Evolutionary conservation across 306 rosid genomes (phyloP).

Genomic region (Rosa multiflora): DNA sequence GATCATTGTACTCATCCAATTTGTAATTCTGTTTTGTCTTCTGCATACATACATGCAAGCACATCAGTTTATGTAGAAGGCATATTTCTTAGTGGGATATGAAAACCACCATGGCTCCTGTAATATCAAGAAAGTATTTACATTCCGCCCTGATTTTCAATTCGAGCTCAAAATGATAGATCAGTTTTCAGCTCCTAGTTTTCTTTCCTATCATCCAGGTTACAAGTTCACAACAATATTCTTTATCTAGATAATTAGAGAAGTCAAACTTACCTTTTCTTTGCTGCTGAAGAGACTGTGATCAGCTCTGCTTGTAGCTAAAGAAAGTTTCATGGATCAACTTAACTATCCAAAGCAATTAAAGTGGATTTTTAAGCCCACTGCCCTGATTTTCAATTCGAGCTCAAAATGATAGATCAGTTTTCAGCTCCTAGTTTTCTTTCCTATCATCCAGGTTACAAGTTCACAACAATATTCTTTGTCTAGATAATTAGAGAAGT

Average conservation of each 20-base stretch:
- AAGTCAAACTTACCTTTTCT: neutral
- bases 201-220: neutral
- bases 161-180: neutral
- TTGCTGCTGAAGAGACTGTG: no score
- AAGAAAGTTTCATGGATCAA: no score
- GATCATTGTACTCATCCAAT: neutral
- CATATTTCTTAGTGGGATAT: neutral
- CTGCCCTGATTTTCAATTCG: no score
- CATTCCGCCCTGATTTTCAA: no score
- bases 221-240: no score
- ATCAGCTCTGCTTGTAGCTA: no score
- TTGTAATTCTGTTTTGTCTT: neutral
- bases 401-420: neutral
- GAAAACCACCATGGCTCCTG: neutral
- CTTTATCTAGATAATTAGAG: neutral
- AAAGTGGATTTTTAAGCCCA: neutral
- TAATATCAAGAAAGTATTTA: neutral
- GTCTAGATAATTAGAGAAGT: neutral
- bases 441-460: neutral
- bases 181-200: no score
- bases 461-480: no score
- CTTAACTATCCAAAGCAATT: no score
- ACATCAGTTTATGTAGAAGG: neutral
- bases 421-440: no score
- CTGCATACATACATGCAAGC: neutral